Evolutionary conservation across 768 basidiomycete species (phyloP).

Genomic region (Gloeophyllum trabeum): DNA sequence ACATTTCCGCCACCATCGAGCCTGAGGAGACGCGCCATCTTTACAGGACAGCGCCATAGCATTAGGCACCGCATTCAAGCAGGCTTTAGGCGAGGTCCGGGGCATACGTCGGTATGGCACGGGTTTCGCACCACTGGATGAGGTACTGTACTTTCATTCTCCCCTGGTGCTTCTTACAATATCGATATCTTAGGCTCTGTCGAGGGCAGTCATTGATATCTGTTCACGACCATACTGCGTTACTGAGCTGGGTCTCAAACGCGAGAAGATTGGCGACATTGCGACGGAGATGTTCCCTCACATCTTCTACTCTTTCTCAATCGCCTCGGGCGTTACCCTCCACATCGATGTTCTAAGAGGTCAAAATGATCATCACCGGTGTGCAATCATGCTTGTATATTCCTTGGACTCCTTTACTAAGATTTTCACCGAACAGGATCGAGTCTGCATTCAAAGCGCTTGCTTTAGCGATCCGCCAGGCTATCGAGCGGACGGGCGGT

Average conservation of each 20-base stretch:
- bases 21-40: slow-evolving; percentile 12
- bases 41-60: slow-evolving; percentile 85
- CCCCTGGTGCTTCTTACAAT: not conserved
- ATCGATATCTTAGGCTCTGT: slow-evolving; percentile 57
- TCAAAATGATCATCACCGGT: slow-evolving; percentile 98
- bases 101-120: slow-evolving; percentile 95
- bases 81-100: slow-evolving; percentile 87
- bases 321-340: slow-evolving; percentile 86
- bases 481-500: slow-evolving; percentile 83
- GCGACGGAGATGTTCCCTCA: slow-evolving; percentile 99
- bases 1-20: slow-evolving; percentile 4
- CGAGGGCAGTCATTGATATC: slow-evolving; percentile 94
- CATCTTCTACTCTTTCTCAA: slow-evolving; percentile 96
- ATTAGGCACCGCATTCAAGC: slow-evolving; percentile 83
- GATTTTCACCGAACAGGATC: slow-evolving; percentile 37
- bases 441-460: slow-evolving; percentile 98
- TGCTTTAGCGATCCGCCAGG: slow-evolving; percentile 89
- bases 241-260: slow-evolving; percentile 75
- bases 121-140: slow-evolving; percentile 93
- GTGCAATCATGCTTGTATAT: slow-evolving; percentile 20
- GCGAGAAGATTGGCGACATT: slow-evolving; percentile 90
- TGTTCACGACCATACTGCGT: slow-evolving; percentile 96
- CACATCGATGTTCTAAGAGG: slow-evolving; percentile 93
- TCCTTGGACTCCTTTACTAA: not conserved
- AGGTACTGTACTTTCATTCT: slow-evolving; percentile 35